Base-by-base conservation (phyloP, 2,329 filamentous ascomycete genomes). In the Raffaelea albimanens region DNA sequence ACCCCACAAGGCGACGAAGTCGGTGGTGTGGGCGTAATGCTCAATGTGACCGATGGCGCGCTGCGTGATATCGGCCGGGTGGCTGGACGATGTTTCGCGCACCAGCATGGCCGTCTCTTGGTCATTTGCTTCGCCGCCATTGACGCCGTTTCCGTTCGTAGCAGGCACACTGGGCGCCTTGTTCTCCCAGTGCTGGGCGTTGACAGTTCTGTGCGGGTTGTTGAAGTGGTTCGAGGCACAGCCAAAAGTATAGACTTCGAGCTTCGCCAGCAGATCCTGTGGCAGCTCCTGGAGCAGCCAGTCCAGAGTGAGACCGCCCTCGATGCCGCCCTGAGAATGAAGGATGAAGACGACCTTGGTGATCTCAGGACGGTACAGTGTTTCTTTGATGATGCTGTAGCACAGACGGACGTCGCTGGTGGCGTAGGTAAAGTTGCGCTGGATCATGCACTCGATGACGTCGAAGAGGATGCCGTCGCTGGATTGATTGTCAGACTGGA, bases 201-300 rank as follows among this genome's bases (percentile, higher is more conserved):
- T 56, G 11, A 67, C 56, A 49, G 75, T 72, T 3, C 73, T 69
- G 54, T 78, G 74, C 0, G 85, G 86, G 53, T 88, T 87, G 62
- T 89, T 89, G 68, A 88, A 90, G 61, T 90, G 85, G 57, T 87
- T 87, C 0, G 86, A 83, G 0, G 85, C 85, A 49, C 79, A 84
- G 23, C 84, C 86, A 60, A 91, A 91, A 0, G 85, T 90, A 62
- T 82, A 83, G 2, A 91, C 76, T 62, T 91, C 85, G 0, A 89
- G 71, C 56, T 87, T 85, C 2, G 70, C 63, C 5, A 88, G 67
- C 3, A 83, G 65, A 52, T 82, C 73, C 49, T 81, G 78, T 0
- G 83, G 76, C 13, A 87, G 64, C 58, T 89, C 85, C 52, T 83
- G 79, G 1, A 89, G 69, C 2, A 91, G 71, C 82, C 85, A 87